Base-by-base conservation (phyloP, 2,329 filamentous ascomycete genomes). In the Colletotrichum sp. region DNA sequence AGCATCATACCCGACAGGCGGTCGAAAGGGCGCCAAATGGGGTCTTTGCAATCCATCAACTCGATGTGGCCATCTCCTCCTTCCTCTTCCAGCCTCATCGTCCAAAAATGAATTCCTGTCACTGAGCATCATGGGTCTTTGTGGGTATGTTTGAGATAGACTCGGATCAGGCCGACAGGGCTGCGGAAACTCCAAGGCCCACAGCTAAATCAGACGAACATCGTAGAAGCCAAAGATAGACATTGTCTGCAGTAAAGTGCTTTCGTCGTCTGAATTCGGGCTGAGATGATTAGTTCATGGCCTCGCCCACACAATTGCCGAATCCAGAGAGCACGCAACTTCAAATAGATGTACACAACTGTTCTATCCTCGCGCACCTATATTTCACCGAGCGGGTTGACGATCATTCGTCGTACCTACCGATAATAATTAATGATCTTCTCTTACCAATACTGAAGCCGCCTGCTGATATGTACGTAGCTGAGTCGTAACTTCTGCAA, bases 141-240 rank as follows among this genome's bases (percentile, higher is more conserved):
- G 36, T 62, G 56, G 67, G 39, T 22, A 34, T 25, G 67, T 52
- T 52, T 70, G 18, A 30, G 36, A 62, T 70, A 61, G 28, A 70
- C 48, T 62, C 67, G 67, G 67, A 62, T 62, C 67, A 62, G 55
- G 34, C 67, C 67, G 67, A 62, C 67, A 70, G 67, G 56, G 67
- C 67, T 70, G 67, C 67, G 32, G 36, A 27, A 25, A 52, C 34
- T 55, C 34, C 56, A 48, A 36, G 4, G 6, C 30, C 32, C 56
- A 61, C 10, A 15, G n/a, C 18, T 27, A 52, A 18, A n/a, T 30
- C 13, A 34, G 25, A 16, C 8, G n/a, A 43, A 27, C 9, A 27
- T 39, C 15, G 15, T 25, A 15, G 34, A 10, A 36, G 36, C 67
- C 48, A 70, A 70, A 62, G 56, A 70, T 70, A 36, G 65, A 25